Conservation (phyloP, 345 rosid genomes). For the Laguncularia racemosa region DNA sequence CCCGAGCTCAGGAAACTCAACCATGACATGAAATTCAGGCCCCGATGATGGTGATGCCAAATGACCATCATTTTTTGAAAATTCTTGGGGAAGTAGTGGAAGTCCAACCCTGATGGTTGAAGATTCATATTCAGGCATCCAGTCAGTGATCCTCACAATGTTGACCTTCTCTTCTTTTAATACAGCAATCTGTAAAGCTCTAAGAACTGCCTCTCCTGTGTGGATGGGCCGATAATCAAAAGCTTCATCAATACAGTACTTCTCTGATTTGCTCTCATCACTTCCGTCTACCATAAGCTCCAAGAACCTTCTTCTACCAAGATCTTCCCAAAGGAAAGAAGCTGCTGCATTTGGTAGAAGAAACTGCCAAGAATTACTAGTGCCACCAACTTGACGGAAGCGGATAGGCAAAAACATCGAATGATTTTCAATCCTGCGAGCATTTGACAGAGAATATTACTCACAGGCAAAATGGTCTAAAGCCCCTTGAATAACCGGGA, state of each 20-base stretch:
- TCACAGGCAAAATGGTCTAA: background rate
- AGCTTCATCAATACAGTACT: conserved; percentile 75
- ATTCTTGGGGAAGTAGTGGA: conserved; percentile 29
- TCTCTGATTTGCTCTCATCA: conserved; percentile 50
- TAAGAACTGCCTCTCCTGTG: conserved; percentile 42
- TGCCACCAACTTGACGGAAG: conserved; percentile 75
- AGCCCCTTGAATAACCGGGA: background rate
- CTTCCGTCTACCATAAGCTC: conserved; percentile 75
- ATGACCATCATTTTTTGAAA: conserved; percentile 37
- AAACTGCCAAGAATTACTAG: conserved; percentile 74
- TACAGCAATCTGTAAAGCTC: conserved; percentile 73
- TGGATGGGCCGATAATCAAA: conserved; percentile 62
- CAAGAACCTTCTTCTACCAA: conserved; percentile 62
- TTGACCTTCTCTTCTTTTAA: conserved; percentile 77
- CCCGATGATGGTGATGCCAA: conserved; percentile 34
- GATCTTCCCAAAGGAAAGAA: conserved; percentile 95
- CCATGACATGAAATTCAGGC: conserved; percentile 74
- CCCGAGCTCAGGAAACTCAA: conserved; percentile 94
- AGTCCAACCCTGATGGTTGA: conserved; percentile 26
- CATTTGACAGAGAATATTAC: background rate
- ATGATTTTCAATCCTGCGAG: conserved; percentile 81
- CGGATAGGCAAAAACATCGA: conserved; percentile 81
- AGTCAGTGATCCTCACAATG: conserved; percentile 74
- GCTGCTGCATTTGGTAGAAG: conserved; percentile 86
- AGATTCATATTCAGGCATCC: conserved; percentile 90